Evolutionary conservation across 179 eudicot species (phyloP), one percentile per base, ranked within the genome.

Genomic region (Amaranthus tricolor): DNA sequence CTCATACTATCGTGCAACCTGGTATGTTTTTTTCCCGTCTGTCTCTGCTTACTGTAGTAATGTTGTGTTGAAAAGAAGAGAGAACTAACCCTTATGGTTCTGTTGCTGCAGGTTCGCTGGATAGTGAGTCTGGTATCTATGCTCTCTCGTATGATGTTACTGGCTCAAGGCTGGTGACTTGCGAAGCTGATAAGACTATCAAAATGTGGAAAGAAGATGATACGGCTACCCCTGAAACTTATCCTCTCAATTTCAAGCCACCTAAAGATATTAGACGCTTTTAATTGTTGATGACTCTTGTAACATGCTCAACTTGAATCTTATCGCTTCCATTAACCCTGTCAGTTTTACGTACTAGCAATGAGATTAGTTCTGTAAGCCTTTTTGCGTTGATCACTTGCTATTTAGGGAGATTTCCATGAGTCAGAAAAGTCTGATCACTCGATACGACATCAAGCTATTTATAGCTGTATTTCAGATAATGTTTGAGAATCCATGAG

Each of bases 201-300:
- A 95, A 95, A 83, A 95, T 95, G 99, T 95, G 99, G 98, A 95
- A 91, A 82, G 97, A 93, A 79, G 99, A 95, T 50, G 97, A 91
- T 76, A 83, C 74, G 14, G 99, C 97, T 55, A 95, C 97, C 47
- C 96, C 98, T 5, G 98, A 93, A 86, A 88, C 98, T 74, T 90
- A 88, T 75, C 98, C 99, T 63, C 82, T 93, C 72, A 86, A 93
- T 81, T 95, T 87, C 83, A 95, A 85, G 89, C 99, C 97, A 6
- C 99, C 99, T 5, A 95, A 87, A 91, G 99, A 95, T 57, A 88
- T 95, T 60, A 70, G 97, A 9, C 89, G 99, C 62, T 95, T 93
- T 52, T 95, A 77, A 68, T 24, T 59, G 55, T 83, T 12, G 10
- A 10, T 24, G 14, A 53, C 48, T 53, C 13, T 21, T 24, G 6